Base-by-base conservation (phyloP, 139 green algal species). In the Marvania coccoides region DNA sequence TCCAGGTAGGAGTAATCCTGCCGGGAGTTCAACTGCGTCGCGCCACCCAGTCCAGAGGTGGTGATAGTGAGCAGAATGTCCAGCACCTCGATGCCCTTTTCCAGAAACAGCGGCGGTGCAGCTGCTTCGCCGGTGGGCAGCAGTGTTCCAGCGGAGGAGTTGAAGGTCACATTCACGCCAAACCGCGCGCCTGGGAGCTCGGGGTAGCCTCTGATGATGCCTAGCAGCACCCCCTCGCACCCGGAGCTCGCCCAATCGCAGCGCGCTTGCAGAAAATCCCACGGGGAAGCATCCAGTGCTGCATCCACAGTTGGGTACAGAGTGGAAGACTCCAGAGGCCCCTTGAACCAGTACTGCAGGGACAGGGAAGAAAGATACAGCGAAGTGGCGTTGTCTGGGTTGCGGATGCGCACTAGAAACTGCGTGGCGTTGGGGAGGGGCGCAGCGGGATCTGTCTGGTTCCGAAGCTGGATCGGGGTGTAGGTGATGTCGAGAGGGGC, bases 261-360 rank as follows among this genome's bases (percentile, higher is more conserved):
- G 26, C 57, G 66, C 36, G 37, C 63, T 5, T 36, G 3, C 8
- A 76, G 63, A 47, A 63, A 61, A 9, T 54, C 15, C 6, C 38
- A 30, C 24, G 55, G 55, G 42, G 13, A 29, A 30, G 24, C 37
- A 39, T 58, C 48, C 13, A 45, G 37, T 29, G 34, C 47, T n/a
- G n/a, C n/a, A n/a, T n/a, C n/a, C n/a, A n/a, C n/a, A n/a, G n/a
- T n/a, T n/a, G n/a, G n/a, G n/a, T n/a, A n/a, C 39, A 40, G 13
- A 24, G 42, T 61, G 5, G 37, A 15, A 2, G 37, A 56, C 4
- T 60, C 63, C 9, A 45, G 23, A 4, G 59, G 70, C 0, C 58
- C 66, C 19, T 87, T 60, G 28, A 90, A 81, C 65, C 71, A 90
- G 74, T 90, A 90, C 62, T 89, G 67, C 28, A 88, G 30, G 19